Evolutionary conservation across 805 yeast species (phyloP).

Genomic region (Lachancea kluyveri): DNA sequence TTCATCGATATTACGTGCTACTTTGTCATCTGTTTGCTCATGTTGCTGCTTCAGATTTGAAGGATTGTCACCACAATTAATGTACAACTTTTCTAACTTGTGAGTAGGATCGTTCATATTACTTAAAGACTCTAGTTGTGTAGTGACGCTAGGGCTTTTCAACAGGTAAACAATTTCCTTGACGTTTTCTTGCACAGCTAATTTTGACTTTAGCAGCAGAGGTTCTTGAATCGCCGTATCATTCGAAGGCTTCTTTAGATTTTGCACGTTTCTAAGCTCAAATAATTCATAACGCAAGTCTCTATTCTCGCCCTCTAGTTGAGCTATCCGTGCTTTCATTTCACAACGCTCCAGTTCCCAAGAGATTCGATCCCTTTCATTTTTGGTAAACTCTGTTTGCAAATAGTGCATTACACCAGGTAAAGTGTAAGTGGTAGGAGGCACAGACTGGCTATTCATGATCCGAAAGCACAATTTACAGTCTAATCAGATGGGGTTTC

Average conservation of each 20-base stretch:
- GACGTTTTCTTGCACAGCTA: conserved; percentile 29
- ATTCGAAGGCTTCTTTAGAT: not conserved
- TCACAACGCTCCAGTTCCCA: conserved; percentile 59
- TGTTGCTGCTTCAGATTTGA: conserved; percentile 1
- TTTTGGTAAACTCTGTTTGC: conserved; percentile 56
- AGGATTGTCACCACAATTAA: conserved; percentile 8
- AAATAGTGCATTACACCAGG: conserved; percentile 58
- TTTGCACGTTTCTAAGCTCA: conserved; percentile 2
- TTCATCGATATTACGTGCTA: too few species aligned
- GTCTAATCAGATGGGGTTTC: too few species aligned
- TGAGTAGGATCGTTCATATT: conserved; percentile 21
- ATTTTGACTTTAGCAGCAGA: conserved; percentile 19
- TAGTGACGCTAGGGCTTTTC: conserved; percentile 24
- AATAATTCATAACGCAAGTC: conserved; percentile 25
- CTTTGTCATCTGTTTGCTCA: too few species aligned
- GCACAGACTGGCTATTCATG: conserved; percentile 1
- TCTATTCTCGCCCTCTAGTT: conserved; percentile 48
- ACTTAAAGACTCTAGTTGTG: conserved; percentile 20
- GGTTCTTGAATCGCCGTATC: conserved; percentile 7
- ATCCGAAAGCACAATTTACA: too few species aligned
- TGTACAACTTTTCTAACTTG: conserved; percentile 19
- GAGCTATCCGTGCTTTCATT: conserved; percentile 46
- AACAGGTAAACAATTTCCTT: conserved; percentile 30
- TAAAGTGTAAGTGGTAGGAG: conserved; percentile 20
- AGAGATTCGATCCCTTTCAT: conserved; percentile 52